Evolutionary conservation across 805 yeast species (phyloP).

Genomic region (Sungouiozyma intestinalis): DNA sequence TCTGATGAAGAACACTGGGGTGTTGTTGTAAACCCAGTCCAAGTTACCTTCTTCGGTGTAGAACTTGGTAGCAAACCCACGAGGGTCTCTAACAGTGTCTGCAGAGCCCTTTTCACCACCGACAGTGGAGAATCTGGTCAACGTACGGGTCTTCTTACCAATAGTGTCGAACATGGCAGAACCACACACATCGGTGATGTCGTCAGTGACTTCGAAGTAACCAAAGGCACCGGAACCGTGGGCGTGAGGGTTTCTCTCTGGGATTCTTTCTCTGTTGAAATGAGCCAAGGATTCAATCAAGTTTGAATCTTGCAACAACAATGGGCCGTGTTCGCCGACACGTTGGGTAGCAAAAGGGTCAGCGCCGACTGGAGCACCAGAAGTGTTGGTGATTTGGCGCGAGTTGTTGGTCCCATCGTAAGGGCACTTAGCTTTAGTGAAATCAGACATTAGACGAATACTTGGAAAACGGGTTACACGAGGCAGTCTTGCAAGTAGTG

Average conservation of each 20-base stretch:
- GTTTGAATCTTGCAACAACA: constrained; percentile 71
- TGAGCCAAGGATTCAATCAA: constrained; percentile 75
- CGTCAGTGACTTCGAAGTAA: constrained; percentile 77
- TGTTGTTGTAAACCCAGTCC: constrained; percentile 68
- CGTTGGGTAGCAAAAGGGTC: constrained; percentile 72
- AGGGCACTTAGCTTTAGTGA: neutral
- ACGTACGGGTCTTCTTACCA: constrained; percentile 70
- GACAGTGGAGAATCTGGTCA: constrained; percentile 65
- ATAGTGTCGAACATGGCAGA: constrained; percentile 60
- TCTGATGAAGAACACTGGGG: constrained; percentile 56
- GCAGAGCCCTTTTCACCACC: constrained; percentile 63
- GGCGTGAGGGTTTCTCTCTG: constrained; percentile 90
- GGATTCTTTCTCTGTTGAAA: constrained; percentile 82
- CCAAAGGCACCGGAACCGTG: constrained; percentile 92
- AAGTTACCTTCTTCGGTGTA: constrained; percentile 59
- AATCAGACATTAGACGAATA: neutral
- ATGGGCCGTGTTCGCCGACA: constrained; percentile 66
- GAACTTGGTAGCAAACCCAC: constrained; percentile 57
- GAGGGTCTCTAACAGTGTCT: constrained; percentile 58
- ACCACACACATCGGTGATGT: constrained; percentile 59
- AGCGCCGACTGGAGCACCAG: neutral
- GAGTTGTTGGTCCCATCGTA: constrained; percentile 5
- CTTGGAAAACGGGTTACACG: neutral
- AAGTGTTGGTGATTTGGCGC: constrained; percentile 42
- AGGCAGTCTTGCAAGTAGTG: neutral